Evolutionary conservation across 768 basidiomycete genomes (phyloP), one percentile per base, ranked within the genome.

Genomic region (Boletales sp.): DNA sequence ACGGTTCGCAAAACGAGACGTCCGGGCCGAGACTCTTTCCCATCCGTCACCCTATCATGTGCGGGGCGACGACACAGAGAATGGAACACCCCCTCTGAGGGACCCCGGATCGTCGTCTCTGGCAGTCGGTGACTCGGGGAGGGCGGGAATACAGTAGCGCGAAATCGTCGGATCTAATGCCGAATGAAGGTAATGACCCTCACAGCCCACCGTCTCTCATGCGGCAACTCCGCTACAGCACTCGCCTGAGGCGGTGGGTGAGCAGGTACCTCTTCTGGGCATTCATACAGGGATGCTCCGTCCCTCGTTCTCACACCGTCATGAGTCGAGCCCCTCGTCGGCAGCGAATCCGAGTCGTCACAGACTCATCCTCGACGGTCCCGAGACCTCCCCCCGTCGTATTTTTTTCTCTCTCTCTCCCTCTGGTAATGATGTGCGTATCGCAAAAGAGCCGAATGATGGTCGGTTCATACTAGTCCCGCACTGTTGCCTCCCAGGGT

Each of bases 101-200:
- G 43, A 51, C 59, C 59, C 56, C 59, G 58, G 54, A 54, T 61
- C 37, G 51, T 49, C 51, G 29, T 38, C n/a, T 42, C 30, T 42
- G 43, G 49, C 45, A 2, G 9, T 38, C 17, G n/a, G n/a, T n/a
- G n/a, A n/a, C n/a, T n/a, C n/a, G 38, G 45, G 39, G 24, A 14
- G 30, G 36, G 32, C 19, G 12, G 18, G 40, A 31, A 48, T n/a
- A 42, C n/a, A n/a, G n/a, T n/a, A n/a, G 24, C 24, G 43, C 50
- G 41, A 45, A 53, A 51, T 40, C 38, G 35, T 54, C 54, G 51
- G 58, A 64, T 64, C 63, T 57, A 50, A 29, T 13, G 19, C 36
- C 19, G 24, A 39, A 27, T 27, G 24, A 27, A 6, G 4, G 24
- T 27, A 27, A 27, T 27, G 55, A 14, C 15, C 29, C 31, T 49